Conservation (phyloP, 257 asterid species). For the Nicotiana knightiana region DNA sequence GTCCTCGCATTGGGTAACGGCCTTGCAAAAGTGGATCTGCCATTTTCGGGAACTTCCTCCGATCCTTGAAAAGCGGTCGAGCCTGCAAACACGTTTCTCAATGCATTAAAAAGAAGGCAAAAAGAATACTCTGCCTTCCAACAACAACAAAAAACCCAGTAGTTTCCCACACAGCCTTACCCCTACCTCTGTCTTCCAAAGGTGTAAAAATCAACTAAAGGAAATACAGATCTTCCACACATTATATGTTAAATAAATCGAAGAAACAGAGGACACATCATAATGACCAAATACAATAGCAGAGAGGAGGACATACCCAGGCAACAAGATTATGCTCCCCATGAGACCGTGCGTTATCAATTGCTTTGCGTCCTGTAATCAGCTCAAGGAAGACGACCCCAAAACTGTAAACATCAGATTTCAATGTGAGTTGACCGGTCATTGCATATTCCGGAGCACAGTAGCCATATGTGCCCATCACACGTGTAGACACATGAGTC, state of each 20-base stretch:
- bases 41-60: constrained; percentile 76
- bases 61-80: constrained; percentile 79
- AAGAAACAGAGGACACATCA: neutral
- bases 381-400: constrained; percentile 91
- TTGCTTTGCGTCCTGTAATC: constrained; percentile 85
- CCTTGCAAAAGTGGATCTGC: constrained; percentile 92
- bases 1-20: constrained; percentile 78
- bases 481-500: constrained; percentile 89
- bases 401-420: constrained; percentile 80
- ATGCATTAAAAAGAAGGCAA: neutral
- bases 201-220: neutral
- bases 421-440: constrained; percentile 91
- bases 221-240: neutral
- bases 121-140: neutral
- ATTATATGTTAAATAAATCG: neutral
- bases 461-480: constrained; percentile 94
- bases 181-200: neutral
- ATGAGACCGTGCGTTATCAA: constrained; percentile 50
- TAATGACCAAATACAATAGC: neutral
- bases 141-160: too few species aligned
- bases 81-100: constrained; percentile 47
- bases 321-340: constrained; percentile 88
- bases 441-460: constrained; percentile 96
- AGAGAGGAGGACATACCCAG: constrained; percentile 48
- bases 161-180: too few species aligned